A percentile compares a stretch with the other conserved stretches of the same genome.
Conservation (phyloP, 305 asterid species). For the Ilex paraguariensis region DNA sequence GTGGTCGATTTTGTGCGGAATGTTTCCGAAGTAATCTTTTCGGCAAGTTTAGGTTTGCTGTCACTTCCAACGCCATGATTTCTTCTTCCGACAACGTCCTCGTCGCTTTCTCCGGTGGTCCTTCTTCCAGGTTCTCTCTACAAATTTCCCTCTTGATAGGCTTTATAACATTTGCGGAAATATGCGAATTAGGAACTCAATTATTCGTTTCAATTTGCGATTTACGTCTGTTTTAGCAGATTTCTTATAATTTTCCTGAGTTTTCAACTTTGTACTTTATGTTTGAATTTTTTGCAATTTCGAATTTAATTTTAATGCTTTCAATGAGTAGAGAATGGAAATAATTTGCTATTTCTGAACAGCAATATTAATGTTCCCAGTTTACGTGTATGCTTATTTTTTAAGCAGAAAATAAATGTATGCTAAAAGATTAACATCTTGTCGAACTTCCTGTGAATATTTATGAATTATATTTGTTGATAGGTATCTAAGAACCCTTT, state of each 20-base stretch:
- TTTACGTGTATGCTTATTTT: not conserved
- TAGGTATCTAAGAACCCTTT: not conserved
- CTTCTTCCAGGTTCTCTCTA: constrained; percentile 62
- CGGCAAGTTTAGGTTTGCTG: constrained; percentile 80
- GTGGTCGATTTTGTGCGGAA: constrained; percentile 54
- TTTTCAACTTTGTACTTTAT: no score
- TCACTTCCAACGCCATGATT: constrained; percentile 78
- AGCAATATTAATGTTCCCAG: not conserved
- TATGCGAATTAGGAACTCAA: not conserved
- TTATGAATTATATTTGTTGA: no score
- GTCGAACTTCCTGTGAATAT: not conserved
- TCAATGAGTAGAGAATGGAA: no score
- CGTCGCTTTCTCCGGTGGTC: constrained; percentile 86
- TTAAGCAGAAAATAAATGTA: not conserved
- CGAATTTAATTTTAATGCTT: no score
- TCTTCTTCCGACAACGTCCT: constrained; percentile 79
- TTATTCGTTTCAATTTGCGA: not conserved
- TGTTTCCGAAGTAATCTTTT: constrained; percentile 72
- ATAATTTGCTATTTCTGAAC: no score
- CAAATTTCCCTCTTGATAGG: not conserved
- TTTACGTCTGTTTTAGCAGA: no score
- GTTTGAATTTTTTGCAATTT: no score
- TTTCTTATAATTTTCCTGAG: no score
- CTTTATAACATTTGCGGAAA: not conserved
- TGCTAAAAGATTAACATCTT: not conserved